Evolutionary conservation across 345 rosid genomes (phyloP).

Genomic region (Barbarea vulgaris): DNA sequence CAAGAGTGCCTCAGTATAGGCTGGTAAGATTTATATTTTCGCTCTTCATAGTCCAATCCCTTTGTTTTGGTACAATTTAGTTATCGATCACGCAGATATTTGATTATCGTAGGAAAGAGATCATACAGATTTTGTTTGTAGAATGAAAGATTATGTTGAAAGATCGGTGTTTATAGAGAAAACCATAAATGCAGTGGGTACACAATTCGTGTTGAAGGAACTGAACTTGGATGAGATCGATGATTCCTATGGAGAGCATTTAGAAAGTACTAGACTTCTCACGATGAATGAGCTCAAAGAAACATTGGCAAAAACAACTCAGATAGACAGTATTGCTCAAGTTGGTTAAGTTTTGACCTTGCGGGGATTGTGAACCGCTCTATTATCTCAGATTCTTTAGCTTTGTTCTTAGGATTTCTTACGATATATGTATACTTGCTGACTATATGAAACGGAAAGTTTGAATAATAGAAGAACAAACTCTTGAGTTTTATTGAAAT

Average conservation of each 20-base stretch:
- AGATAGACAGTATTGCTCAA: constrained; percentile 18
- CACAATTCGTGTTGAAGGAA: constrained; percentile 27
- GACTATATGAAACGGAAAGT: not conserved
- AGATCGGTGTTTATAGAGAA: constrained; percentile 62
- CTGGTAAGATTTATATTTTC: constrained; percentile 39
- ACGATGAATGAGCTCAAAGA: constrained; percentile 22
- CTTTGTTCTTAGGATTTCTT: constrained; percentile 7
- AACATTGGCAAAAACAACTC: constrained; percentile 7
- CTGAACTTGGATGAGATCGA: constrained; percentile 17
- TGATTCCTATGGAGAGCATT: constrained; percentile 8
- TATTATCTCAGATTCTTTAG: not conserved
- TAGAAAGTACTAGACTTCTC: constrained; percentile 29
- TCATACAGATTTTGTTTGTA: constrained; percentile 66
- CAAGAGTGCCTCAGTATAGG: constrained; percentile 64
- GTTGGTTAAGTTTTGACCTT: not conserved
- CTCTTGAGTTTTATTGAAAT: constrained; percentile 15
- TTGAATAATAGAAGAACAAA: not conserved
- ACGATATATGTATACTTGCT: not conserved
- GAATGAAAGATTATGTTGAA: constrained; percentile 64
- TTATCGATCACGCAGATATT: not conserved
- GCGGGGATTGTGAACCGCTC: not conserved
- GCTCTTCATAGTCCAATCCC: too few species aligned
- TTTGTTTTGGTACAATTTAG: constrained; percentile 14
- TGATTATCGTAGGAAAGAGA: constrained; percentile 55
- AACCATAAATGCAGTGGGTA: constrained; percentile 53